Percentiles rank a stretch among this genome's conserved stretches.
Conservation (phyloP, 441 rosid species). For the Melastoma candidum region DNA sequence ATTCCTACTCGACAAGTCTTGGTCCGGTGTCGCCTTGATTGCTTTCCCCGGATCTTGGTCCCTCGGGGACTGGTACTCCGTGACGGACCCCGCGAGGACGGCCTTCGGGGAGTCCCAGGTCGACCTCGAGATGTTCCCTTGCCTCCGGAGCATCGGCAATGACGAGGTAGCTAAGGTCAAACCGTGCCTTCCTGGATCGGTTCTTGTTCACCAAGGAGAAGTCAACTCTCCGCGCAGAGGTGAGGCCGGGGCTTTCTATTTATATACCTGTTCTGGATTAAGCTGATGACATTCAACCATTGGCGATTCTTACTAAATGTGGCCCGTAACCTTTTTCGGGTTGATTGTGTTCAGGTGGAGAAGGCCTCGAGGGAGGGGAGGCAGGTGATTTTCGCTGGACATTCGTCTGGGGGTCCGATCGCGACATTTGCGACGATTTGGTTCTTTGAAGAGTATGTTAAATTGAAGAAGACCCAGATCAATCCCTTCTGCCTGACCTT, state of each 20-base stretch:
- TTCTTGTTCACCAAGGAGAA: conserved; percentile 18
- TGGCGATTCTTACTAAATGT: neutral
- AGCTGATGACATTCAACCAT: neutral
- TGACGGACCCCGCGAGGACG: neutral
- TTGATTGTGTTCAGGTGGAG: conserved; percentile 31
- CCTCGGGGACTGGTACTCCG: conserved; percentile 27
- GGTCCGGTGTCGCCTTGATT: conserved; percentile 22
- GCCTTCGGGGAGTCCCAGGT: conserved; percentile 49
- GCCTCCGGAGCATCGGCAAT: conserved; percentile 26
- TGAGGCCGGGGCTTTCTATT: conserved; percentile 7
- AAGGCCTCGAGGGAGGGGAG: conserved; percentile 23
- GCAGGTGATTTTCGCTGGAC: conserved; percentile 72
- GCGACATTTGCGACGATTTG: conserved; percentile 71
- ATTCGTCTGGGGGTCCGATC: conserved; percentile 67
- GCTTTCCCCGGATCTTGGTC: conserved; percentile 50
- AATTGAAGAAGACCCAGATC: neutral
- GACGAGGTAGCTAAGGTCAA: conserved; percentile 27
- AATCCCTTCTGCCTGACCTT: conserved; percentile 55
- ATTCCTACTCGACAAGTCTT: conserved; percentile 18
- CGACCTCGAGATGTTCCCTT: conserved; percentile 30
- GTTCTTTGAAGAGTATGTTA: conserved; percentile 35
- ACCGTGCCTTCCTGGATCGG: conserved; percentile 44
- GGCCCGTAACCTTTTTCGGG: neutral
- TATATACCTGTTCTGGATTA: neutral
- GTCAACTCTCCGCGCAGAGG: conserved; percentile 32